Base-by-base conservation (phyloP, 768 basidiomycete genomes). In the Macrocybe gigantea region DNA sequence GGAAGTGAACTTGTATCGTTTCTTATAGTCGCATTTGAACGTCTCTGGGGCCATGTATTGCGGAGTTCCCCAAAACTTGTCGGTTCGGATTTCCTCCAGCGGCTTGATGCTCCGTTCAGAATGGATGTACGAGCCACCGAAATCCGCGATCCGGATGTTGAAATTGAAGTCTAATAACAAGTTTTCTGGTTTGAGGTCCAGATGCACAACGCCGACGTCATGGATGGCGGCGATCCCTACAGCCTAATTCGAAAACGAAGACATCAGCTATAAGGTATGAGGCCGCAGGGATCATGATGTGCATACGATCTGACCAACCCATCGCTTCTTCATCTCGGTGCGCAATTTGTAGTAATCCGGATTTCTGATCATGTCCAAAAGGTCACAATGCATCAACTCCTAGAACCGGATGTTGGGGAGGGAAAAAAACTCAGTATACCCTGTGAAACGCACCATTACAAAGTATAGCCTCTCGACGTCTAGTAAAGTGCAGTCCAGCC, bases 121-220 rank as follows among this genome's bases (percentile, higher is more conserved):
- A 7, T 49, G 30, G 33, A 63, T 39, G 33, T 64, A 64, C 5
- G 69, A 60, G 7, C 66, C 60, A 2, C 70, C 74, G 40, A 76
- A 71, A 47, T 73, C 74, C 2, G 66, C 58, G 12, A 75, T 70
- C 22, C 66, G 65, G 14, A 74, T 55, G 34, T 74, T 73, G 42
- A 63, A 63, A 4, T 56, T 57, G 6, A 49, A 51, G 50, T 74
- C 73, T 44, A 86, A 67, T n/a, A 87, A 71, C 38, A 88, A 73
- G 50, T 87, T 86, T 65, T 80, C 80, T 3, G 82, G 74, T 56
- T 87, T 86, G 48, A 88, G 73, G 51, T 85, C 82, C 10, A 83
- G 73, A 60, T 85, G 83, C 32, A 85, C 73, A 46, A 86, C 77
- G 38, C 81, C 82, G 59, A 80, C 72, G 22, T 63, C 63, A 53